Evolutionary conservation across 2,329 filamentous ascomycete genomes (phyloP).

Genomic region (Colletotrichum orchidophilum): DNA sequence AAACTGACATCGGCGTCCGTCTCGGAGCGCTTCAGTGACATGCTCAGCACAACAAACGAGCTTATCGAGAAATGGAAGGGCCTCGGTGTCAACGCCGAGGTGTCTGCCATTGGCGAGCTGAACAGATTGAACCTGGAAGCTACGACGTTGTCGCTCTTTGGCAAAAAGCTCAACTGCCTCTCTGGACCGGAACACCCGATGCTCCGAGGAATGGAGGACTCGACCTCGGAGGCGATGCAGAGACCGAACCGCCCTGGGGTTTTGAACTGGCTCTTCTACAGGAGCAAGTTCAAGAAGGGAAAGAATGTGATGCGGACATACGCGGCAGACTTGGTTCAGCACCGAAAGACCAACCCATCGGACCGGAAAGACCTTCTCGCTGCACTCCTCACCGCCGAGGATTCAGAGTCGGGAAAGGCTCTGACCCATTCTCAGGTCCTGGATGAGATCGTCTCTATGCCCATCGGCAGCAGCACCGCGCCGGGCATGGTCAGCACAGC

Average conservation of each 20-base stretch:
- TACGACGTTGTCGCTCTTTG: constrained; percentile 59
- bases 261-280: constrained; percentile 62
- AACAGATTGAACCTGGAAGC: constrained; percentile 63
- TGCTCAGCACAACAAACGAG: constrained; percentile 59
- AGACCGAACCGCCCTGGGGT: constrained; percentile 61
- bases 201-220: constrained; percentile 62
- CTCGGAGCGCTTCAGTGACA: constrained; percentile 52
- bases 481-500: constrained; percentile 55
- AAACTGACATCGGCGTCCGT: constrained; percentile 47
- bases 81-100: constrained; percentile 46
- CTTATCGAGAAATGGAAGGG: constrained; percentile 60
- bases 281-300: constrained; percentile 61
- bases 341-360: constrained; percentile 61
- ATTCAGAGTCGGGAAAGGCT: constrained; percentile 67
- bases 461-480: constrained; percentile 65
- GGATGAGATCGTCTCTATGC: constrained; percentile 75
- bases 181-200: constrained; percentile 56
- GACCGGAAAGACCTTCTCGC: constrained; percentile 70
- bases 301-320: constrained; percentile 64
- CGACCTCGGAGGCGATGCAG: constrained; percentile 65
- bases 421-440: constrained; percentile 69
- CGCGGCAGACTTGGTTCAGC: constrained; percentile 64
- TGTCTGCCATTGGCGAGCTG: constrained; percentile 59
- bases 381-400: constrained; percentile 65
- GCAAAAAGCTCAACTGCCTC: constrained; percentile 59